phyloP scores from a whole-genome alignment of 1,284 basidiomycete species.

The Fomitiporia mediterranea region DNA sequence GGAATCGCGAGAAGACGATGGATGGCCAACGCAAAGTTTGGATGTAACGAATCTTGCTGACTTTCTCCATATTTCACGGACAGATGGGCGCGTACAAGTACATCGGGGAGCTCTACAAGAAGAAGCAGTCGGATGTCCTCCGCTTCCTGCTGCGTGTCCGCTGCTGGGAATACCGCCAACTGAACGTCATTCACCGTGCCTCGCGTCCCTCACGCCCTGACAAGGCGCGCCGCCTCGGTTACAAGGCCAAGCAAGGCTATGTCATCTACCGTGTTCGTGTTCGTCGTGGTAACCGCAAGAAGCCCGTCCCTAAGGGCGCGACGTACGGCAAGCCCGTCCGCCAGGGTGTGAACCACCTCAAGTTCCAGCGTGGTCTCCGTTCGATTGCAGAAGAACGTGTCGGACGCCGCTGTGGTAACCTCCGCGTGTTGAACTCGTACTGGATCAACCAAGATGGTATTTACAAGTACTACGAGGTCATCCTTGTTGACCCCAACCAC shows the following conservation, averaged over 20 bases:
- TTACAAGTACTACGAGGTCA: conserved; percentile 99
- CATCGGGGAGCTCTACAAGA: conserved; percentile 93
- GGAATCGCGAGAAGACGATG: background rate
- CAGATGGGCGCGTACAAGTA: conserved; percentile 95
- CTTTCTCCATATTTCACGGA: conserved; percentile 20
- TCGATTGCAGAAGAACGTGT: conserved; percentile 98
- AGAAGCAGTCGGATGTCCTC: conserved; percentile 96
- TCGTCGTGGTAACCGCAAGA: conserved; percentile 98
- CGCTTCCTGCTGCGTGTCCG: conserved; percentile 98
- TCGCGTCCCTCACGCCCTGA: conserved; percentile 97
- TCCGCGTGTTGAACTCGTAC: conserved; percentile 97
- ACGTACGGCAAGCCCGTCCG: conserved; percentile 99
- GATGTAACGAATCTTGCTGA: conserved; percentile 13
- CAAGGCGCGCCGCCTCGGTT: conserved; percentile 97
- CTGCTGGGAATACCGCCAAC: conserved; percentile 99
- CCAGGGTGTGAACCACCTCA: conserved; percentile 99
- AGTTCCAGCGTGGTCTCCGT: conserved; percentile 92
- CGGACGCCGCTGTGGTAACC: conserved; percentile 92
- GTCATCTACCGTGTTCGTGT: conserved; percentile 98
- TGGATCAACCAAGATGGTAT: conserved; percentile 99
- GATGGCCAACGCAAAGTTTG: conserved; percentile 14
- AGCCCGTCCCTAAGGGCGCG: conserved; percentile 97
- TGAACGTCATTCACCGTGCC: conserved; percentile 97
- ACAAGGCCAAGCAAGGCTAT: conserved; percentile 99
- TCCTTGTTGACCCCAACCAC: conserved; percentile 92